Evolutionary conservation across 108 stramenopile species (phyloP).

Genomic region (Pseudonitzschia pungens): DNA sequence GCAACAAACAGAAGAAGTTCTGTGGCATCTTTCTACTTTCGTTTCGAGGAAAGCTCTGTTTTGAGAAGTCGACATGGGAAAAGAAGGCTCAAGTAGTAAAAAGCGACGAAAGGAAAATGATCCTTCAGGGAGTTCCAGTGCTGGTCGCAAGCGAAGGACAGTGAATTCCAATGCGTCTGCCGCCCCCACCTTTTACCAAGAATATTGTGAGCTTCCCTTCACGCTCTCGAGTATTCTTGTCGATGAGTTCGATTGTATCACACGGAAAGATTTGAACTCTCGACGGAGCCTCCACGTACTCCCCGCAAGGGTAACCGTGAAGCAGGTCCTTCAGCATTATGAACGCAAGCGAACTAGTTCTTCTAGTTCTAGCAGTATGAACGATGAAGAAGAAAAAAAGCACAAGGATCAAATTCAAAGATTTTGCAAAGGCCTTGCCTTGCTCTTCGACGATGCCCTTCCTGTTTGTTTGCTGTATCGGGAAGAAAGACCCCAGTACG

Average conservation of each 20-base stretch:
- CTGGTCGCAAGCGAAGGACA: neutral
- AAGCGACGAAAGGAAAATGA: constrained; percentile 16
- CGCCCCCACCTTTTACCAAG: constrained; percentile 23
- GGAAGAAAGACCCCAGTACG: constrained; percentile 70
- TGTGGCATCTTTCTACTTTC: too few relatives aligned
- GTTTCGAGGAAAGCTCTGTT: neutral
- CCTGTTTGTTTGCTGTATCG: constrained; percentile 64
- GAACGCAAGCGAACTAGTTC: constrained; percentile 36
- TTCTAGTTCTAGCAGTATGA: neutral
- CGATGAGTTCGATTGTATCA: constrained; percentile 67
- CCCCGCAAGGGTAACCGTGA: constrained; percentile 57
- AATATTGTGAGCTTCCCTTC: constrained; percentile 61
- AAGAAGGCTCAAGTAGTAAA: neutral
- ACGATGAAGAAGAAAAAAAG: constrained; percentile 14
- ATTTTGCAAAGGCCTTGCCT: constrained; percentile 54
- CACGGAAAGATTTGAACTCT: constrained; percentile 45
- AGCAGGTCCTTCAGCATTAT: constrained; percentile 56
- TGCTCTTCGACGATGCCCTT: constrained; percentile 65
- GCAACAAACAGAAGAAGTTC: too few relatives aligned
- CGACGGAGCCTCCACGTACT: constrained; percentile 50
- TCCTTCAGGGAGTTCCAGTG: neutral
- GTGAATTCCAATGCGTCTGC: neutral
- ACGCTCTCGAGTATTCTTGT: constrained; percentile 66
- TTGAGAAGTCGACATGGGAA: constrained; percentile 6
- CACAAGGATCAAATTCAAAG: constrained; percentile 33